These are phyloP conservation scores for Glutinoglossum americanum DNA, from an alignment of 495 filamentous ascomycete species.

Conservation along the genomic window DNA sequence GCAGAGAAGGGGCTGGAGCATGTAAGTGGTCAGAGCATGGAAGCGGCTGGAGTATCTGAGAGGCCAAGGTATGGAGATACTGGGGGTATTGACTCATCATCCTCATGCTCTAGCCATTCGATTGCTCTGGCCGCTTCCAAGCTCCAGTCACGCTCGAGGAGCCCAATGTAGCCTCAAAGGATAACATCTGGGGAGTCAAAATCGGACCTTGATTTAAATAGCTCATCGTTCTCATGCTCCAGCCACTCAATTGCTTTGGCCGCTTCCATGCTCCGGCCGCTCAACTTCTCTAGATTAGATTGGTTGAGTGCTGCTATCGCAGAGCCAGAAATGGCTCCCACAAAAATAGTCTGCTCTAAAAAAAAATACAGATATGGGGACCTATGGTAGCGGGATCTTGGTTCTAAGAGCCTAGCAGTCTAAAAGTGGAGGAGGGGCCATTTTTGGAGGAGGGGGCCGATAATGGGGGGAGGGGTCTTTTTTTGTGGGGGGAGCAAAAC, in stretches of 20 bases:
- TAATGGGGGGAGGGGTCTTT: not conserved
- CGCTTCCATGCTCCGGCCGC: not conserved
- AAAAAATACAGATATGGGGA: constrained; percentile 1
- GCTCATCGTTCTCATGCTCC: not conserved
- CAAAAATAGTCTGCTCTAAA: constrained; percentile 2
- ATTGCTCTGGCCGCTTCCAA: not conserved
- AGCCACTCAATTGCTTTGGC: not conserved
- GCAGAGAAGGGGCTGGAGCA: not conserved
- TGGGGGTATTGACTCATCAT: too few relatives aligned
- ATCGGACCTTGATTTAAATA: not conserved
- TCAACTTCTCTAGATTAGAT: not conserved
- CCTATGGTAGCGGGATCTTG: not conserved
- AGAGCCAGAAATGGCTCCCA: not conserved
- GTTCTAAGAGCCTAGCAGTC: not conserved
- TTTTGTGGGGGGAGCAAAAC: not conserved
- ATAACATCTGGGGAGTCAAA: not conserved
- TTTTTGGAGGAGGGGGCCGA: not conserved
- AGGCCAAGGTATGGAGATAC: not conserved
- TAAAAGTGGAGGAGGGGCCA: not conserved
- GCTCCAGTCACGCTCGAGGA: not conserved
- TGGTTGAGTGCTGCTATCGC: too few relatives aligned
- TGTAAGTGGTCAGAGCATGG: not conserved
- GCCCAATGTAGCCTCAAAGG: not conserved
- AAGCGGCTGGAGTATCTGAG: not conserved
- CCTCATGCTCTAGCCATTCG: not conserved